A percentile compares a stretch with the other conserved stretches of the same genome.
Conservation (phyloP, 352 stramenopile genomes). For the Nannochloropsis limnetica region DNA sequence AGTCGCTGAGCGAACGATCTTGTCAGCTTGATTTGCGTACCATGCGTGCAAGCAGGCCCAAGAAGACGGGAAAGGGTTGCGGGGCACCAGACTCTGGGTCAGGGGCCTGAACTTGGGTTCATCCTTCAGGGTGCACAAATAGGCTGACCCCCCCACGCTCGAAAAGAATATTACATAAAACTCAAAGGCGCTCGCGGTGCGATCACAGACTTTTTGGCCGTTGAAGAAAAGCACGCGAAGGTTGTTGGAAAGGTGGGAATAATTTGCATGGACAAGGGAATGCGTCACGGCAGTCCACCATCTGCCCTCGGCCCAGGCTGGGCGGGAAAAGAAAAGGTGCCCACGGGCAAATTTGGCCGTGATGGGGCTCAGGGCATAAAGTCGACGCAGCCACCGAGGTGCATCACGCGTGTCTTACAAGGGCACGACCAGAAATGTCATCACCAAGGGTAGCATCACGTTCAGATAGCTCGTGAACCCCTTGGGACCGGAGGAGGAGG, state of each 20-base stretch:
- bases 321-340: slow-evolving; percentile 16
- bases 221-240: neutral
- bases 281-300: slow-evolving; percentile 1
- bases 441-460: neutral
- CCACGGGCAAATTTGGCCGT: slow-evolving; percentile 6
- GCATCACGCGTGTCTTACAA: neutral
- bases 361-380: neutral
- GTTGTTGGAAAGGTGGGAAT: slow-evolving; percentile 5
- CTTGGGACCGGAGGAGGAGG: no score
- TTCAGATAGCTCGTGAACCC: no score
- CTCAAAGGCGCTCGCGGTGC: neutral
- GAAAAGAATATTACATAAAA: slow-evolving; percentile 4
- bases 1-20: neutral
- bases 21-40: neutral
- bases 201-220: neutral
- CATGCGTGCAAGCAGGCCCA: neutral
- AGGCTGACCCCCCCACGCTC: neutral
- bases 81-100: neutral
- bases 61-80: slow-evolving; percentile 23
- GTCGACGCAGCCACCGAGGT: neutral
- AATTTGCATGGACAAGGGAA: neutral
- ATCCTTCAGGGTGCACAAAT: neutral
- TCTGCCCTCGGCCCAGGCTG: neutral
- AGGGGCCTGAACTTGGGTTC: neutral
- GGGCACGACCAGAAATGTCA: neutral